Percentiles rank a stretch among this genome's conserved stretches.
Evolutionary conservation across 202 grass and related monocot species (phyloP).

Genomic region (Zoysia matrella): DNA sequence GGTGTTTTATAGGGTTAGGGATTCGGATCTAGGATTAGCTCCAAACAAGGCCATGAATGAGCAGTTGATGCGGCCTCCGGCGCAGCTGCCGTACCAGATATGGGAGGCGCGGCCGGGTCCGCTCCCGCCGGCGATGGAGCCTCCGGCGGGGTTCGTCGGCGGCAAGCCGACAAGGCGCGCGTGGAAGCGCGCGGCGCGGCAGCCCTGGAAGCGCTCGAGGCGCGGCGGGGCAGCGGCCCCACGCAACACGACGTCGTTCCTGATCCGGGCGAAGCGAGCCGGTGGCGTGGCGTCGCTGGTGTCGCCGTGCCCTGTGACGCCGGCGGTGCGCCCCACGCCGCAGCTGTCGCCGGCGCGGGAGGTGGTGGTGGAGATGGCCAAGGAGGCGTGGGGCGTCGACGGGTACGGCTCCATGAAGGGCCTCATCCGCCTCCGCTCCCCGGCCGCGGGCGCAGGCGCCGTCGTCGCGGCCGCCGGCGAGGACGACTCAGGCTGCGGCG

Average conservation of each 20-base stretch:
- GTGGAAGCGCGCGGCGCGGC: conserved; percentile 50
- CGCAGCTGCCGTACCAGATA: conserved; percentile 53
- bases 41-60: conserved; percentile 63
- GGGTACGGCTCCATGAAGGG: conserved; percentile 98
- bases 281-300: conserved; percentile 78
- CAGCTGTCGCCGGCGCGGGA: conserved; percentile 78
- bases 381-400: conserved; percentile 98
- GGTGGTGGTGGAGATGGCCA: conserved; percentile 96
- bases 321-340: conserved; percentile 85
- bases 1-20: conserved; percentile 56
- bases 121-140: conserved; percentile 34
- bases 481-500: conserved; percentile 78
- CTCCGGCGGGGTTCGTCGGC: conserved; percentile 18
- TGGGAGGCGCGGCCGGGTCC: conserved; percentile 14
- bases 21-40: conserved; percentile 65
- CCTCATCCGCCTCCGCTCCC: conserved; percentile 83
- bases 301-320: conserved; percentile 92
- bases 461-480: conserved; percentile 28
- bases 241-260: conserved; percentile 93
- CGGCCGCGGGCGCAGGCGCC: not conserved
- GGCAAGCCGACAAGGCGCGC: conserved; percentile 32
- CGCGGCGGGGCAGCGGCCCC: conserved; percentile 60
- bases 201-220: conserved; percentile 41
- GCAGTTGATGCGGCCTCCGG: conserved; percentile 71
- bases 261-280: conserved; percentile 90